Evolutionary conservation across 331 rosid genomes (phyloP), one percentile per base, ranked within the genome.

Genomic region (Prunus yedoensis): DNA sequence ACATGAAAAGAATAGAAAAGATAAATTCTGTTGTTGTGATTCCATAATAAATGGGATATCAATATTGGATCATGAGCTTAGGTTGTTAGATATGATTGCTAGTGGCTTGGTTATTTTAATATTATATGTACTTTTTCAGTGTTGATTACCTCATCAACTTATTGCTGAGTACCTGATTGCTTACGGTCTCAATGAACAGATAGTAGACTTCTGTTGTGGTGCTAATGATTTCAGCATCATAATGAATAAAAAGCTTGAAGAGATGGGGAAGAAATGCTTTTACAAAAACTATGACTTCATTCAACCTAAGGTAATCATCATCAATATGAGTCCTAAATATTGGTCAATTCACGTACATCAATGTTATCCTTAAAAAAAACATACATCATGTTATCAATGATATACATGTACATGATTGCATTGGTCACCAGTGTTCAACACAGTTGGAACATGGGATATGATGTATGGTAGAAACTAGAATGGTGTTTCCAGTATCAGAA

Each of bases 151-250:
- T 60, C 0, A 13, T 43, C 35, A 25, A 46, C 17, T 17, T 25
- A 1, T 5, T 62, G 28, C 81, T 25, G 46, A 49, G 59, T 14
- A 67, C 28, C 71, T 81, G 79, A 74, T 79, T 77, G 45, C 54
- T 41, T 15, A 25, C 70, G 30, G 32, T 77, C 61, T 64, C 75
- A 43, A 5, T 78, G 78, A 63, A 66, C 89, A 89, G 99, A 79
- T 92, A 49, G 99, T 95, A 87, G 99, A 95, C 89, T 95, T 95
- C 82, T 85, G 97, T 67, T 95, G 97, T 56, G 99, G 97, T 70
- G 89, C 99, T 70, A 95, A 95, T 79, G 97, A 92, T 77, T 95
- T 95, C 78, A 92, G 99, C 84, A 78, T 82, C 58, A 79, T 89
- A 46, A 84, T 95, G 97, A 89, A 83, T 74, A 90, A 89, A 84